Conservation (phyloP, 768 basidiomycete genomes). For the Cubamyces lactineus region DNA sequence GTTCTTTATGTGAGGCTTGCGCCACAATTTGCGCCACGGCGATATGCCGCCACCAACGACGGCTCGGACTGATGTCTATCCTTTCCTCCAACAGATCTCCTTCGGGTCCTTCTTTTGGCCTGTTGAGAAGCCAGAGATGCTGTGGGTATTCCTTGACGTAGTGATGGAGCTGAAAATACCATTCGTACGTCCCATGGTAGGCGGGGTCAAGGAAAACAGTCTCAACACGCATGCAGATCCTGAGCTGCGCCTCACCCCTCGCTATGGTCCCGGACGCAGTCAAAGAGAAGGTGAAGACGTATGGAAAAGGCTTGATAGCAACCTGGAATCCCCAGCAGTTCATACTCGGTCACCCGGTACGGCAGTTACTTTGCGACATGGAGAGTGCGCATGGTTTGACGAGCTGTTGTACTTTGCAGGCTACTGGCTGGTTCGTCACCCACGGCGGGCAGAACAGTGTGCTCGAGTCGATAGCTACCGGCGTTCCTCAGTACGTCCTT, state of each 20-base stretch:
- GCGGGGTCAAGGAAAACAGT: too few relatives aligned
- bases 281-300: constrained; percentile 5
- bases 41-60: neutral
- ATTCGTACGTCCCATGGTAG: constrained; percentile 20
- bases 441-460: constrained; percentile 33
- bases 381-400: neutral
- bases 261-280: constrained; percentile 13
- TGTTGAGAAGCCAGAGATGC: constrained; percentile 22
- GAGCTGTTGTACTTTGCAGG: neutral
- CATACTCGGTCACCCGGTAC: constrained; percentile 17
- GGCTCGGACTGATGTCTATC: neutral
- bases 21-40: neutral
- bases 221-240: neutral
- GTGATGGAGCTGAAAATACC: constrained; percentile 29
- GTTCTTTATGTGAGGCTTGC: constrained; percentile 22
- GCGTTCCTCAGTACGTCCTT: constrained; percentile 24
- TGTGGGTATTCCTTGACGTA: constrained; percentile 30
- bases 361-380: too few relatives aligned
- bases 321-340: constrained; percentile 19
- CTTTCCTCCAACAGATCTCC: constrained; percentile 21
- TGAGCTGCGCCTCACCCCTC: constrained; percentile 11
- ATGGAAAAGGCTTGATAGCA: constrained; percentile 5
- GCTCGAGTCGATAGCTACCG: constrained; percentile 28
- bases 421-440: constrained; percentile 26
- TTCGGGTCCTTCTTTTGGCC: constrained; percentile 33